Evolutionary conservation across 1,284 basidiomycete species (phyloP).

Genomic region (Grifola frondosa): DNA sequence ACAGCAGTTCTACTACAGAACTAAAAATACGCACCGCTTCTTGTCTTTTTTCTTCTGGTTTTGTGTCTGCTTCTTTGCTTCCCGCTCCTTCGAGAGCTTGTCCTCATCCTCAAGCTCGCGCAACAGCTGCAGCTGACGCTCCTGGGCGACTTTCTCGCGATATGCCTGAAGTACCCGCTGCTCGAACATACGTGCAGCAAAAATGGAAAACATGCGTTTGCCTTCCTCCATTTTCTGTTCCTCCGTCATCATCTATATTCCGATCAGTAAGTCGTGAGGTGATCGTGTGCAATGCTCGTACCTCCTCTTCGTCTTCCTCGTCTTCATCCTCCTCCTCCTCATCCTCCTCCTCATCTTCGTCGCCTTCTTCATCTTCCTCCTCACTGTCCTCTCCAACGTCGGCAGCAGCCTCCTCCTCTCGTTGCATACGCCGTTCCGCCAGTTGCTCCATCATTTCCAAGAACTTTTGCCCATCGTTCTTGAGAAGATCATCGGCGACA

Average conservation of each 20-base stretch:
- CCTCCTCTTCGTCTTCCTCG: slow-evolving; percentile 38
- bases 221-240: slow-evolving; percentile 98
- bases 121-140: slow-evolving; percentile 50
- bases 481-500: slow-evolving; percentile 97
- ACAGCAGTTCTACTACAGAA: slow-evolving; percentile 6
- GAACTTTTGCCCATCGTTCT: slow-evolving; percentile 98
- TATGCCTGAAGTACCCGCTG: slow-evolving; percentile 83
- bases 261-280: slow-evolving; percentile 9
- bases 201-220: slow-evolving; percentile 99
- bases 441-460: slow-evolving; percentile 99
- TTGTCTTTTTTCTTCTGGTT: slow-evolving; percentile 99
- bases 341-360: slow-evolving; percentile 34
- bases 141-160: slow-evolving; percentile 45
- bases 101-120: slow-evolving; percentile 59
- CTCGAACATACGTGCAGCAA: slow-evolving; percentile 99
- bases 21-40: slow-evolving; percentile 61
- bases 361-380: slow-evolving; percentile 37
- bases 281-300: slow-evolving; percentile 15
- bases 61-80: slow-evolving; percentile 93
- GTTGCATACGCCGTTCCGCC: slow-evolving; percentile 89
- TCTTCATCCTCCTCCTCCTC: slow-evolving; percentile 37
- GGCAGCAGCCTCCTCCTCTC: slow-evolving; percentile 87
- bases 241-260: slow-evolving; percentile 66
- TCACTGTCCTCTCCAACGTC: slow-evolving; percentile 56
- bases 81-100: slow-evolving; percentile 63